Base-by-base conservation (phyloP, 345 rosid species). In the Moricandia moricandioides region DNA sequence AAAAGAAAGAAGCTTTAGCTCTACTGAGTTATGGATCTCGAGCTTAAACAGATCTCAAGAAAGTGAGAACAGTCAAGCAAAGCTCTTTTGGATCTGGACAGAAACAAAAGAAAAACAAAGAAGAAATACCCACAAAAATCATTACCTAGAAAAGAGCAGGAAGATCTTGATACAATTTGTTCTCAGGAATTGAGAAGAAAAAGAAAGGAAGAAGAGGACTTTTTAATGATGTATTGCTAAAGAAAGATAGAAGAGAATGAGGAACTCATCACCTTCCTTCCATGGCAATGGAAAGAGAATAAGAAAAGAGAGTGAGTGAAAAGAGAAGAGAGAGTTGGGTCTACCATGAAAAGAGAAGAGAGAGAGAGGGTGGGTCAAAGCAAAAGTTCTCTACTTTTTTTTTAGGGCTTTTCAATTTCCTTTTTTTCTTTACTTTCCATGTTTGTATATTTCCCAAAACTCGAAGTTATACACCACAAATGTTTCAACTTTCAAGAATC, bases 361-460 rank as follows among this genome's bases (percentile, higher is more conserved):
- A 51, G 57, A 76, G 79, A 73, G 82, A 68, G 65, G 79, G 64
- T 58, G 71, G 82, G 88, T 86, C 88, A 86, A 85, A 85, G 85
- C 60, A 63, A 74, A 78, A 83, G 86, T 64, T 43, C 45, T 27
- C 80, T 30, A 27, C 72, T 64, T 63, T 47, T 47, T 71, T 67
- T 71, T 71, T 63, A 70, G 72, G 80, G 76, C 67, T 71, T 76
- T 69, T 62, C 54, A 35, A 34, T 47, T 31, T 5, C 8, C 11
- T 8, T 54, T 9, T 47, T 17, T 62, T 35, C 56, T 62, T 33
- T 47, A 47, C 26, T 61, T 61, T 59, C 61, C 62, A 35, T 67
- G 18, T 67, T 9, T 47, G 56, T 56, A 56, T 24, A 63, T 60
- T 61, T 65, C 78, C 35, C 21, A 21, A 5, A 40, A 65, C 66